phyloP scores from a whole-genome alignment of 129 eudicot species.

The Tanacetum coccineum region DNA sequence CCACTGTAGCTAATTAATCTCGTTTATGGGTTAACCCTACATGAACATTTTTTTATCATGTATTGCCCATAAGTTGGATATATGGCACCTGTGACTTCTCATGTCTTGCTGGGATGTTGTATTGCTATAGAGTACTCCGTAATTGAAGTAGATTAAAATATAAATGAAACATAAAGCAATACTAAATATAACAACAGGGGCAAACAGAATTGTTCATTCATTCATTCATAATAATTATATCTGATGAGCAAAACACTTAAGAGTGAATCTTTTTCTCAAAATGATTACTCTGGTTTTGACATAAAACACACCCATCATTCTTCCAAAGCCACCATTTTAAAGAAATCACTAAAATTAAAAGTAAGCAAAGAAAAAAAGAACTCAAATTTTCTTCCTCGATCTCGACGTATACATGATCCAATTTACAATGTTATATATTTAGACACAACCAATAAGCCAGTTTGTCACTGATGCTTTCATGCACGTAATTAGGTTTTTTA shows the following conservation, averaged over 20 bases:
- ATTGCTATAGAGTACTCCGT: too few species aligned
- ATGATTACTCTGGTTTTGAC: conserved; percentile 34
- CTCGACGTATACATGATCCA: conserved; percentile 27
- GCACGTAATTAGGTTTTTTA: conserved; percentile 23
- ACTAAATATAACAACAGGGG: conserved; percentile 14
- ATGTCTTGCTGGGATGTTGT: too few species aligned
- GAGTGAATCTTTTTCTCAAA: conserved; percentile 33
- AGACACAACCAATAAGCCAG: conserved; percentile 7
- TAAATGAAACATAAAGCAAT: background rate
- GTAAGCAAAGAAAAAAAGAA: background rate
- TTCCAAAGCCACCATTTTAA: conserved; percentile 28
- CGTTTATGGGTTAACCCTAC: too few species aligned
- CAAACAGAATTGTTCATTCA: conserved; percentile 27
- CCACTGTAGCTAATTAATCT: too few species aligned
- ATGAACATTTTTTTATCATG: conserved; percentile 7
- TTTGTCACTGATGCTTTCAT: conserved; percentile 2
- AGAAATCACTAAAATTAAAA: conserved; percentile 18
- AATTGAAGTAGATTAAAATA: too few species aligned
- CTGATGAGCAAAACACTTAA: conserved; percentile 24
- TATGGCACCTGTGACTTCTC: background rate
- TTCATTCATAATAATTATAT: conserved; percentile 19
- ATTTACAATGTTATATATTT: conserved; percentile 27
- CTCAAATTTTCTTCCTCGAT: conserved; percentile 15
- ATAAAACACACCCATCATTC: conserved; percentile 13
- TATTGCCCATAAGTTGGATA: conserved; percentile 14